Percentiles rank a stretch among this genome's conserved stretches.
Conservation (phyloP, 2,329 filamentous ascomycete species). For the Aspergillus sp. region DNA sequence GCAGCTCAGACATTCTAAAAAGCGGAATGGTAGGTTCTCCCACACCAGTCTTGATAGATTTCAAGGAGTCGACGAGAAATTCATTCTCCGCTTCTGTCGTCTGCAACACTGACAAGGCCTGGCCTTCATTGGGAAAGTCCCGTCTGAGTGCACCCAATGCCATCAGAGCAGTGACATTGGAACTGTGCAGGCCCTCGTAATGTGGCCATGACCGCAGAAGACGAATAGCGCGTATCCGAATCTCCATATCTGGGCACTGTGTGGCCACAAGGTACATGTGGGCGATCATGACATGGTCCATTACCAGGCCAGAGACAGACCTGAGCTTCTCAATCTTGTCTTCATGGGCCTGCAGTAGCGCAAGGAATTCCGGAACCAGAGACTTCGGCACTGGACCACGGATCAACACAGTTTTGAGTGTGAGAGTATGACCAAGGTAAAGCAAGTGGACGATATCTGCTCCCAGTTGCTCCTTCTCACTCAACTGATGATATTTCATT, state of each 20-base stretch:
- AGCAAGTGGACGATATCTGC: slow-evolving; percentile 1
- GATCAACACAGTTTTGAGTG: slow-evolving; percentile 6
- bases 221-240: slow-evolving; percentile 1
- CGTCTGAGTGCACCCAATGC: not conserved
- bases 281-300: not conserved
- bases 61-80: not conserved
- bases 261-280: not conserved
- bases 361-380: not conserved
- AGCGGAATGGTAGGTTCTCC: not conserved
- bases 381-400: not conserved
- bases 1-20: not conserved
- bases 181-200: not conserved
- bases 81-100: not conserved
- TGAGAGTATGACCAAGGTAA: slow-evolving; percentile 1
- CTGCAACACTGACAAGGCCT: not conserved
- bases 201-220: slow-evolving; percentile 8
- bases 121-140: not conserved
- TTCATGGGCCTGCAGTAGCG: not conserved
- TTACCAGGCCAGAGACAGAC: not conserved
- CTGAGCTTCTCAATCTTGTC: not conserved
- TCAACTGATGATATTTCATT: not conserved
- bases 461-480: not conserved
- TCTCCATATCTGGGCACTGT: not conserved
- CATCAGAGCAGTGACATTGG: not conserved
- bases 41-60: not conserved